These are phyloP conservation scores for Podospora pseudoanserina DNA, from an alignment of 495 filamentous ascomycete species.

Conservation along the genomic window DNA sequence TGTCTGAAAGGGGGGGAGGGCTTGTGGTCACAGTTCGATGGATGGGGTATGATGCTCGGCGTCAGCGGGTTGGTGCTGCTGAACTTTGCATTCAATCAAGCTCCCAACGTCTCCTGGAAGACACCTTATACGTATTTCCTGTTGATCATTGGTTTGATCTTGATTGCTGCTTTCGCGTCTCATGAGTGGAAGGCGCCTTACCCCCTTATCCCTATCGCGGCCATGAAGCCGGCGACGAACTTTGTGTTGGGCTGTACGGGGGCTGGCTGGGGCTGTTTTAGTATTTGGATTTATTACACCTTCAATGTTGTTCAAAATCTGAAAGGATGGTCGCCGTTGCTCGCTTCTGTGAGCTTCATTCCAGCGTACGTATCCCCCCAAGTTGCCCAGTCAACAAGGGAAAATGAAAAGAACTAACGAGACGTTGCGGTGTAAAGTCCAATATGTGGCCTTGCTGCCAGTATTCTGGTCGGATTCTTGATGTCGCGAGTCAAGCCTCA, in stretches of 20 bases:
- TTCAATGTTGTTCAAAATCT: slow-evolving; percentile 51
- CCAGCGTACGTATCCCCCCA: slow-evolving; percentile 37
- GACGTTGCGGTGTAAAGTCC: slow-evolving; percentile 18
- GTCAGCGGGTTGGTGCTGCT: slow-evolving; percentile 54
- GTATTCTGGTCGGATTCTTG: slow-evolving; percentile 43
- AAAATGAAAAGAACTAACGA: background rate
- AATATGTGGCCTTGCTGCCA: slow-evolving; percentile 33
- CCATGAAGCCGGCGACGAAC: slow-evolving; percentile 46
- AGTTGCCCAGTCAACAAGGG: background rate
- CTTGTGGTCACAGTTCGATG: slow-evolving; percentile 46
- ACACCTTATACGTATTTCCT: slow-evolving; percentile 49
- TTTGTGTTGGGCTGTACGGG: slow-evolving; percentile 55
- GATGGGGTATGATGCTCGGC: slow-evolving; percentile 46
- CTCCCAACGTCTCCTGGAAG: slow-evolving; percentile 54
- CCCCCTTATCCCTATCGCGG: slow-evolving; percentile 53
- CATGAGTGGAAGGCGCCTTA: slow-evolving; percentile 42
- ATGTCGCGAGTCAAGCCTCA: slow-evolving; percentile 45
- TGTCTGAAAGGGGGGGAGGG: slow-evolving; percentile 17
- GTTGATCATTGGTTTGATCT: slow-evolving; percentile 52
- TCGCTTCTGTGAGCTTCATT: slow-evolving; percentile 37
- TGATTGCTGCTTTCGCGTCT: slow-evolving; percentile 48
- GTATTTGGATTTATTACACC: slow-evolving; percentile 57
- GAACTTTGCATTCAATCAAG: slow-evolving; percentile 61
- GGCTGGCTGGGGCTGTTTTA: slow-evolving; percentile 58
- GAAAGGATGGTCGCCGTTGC: slow-evolving; percentile 44